Base-by-base conservation (phyloP, 352 stramenopile genomes). In the Pythium oligandrum region DNA sequence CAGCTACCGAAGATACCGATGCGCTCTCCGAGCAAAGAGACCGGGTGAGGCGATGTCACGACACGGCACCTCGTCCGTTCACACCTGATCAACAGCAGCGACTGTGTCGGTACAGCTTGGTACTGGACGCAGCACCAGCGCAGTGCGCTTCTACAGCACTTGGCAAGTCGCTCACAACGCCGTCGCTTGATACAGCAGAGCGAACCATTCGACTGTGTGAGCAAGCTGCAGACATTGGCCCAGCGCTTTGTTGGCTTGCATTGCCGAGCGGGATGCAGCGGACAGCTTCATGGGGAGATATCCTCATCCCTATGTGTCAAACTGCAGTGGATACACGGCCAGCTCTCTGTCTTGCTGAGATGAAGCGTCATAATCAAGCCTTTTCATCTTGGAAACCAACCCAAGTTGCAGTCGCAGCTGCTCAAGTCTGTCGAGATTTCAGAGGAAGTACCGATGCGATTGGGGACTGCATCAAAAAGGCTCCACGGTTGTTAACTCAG, bases 201-300 rank as follows among this genome's bases (percentile, higher is more conserved):
- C 17, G 17, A 26, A 26, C 17, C 17, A 26, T 26, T 26, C 17
- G 17, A 26, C 17, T 26, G 17, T 26, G 17, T 26, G 17, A 26
- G 17, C 17, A 26, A 26, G 30, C 30, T 30, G 48, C 55, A 2
- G 52, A 49, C 38, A 51, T 33, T 35, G 68, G 55, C 9, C 78
- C 73, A 32, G 75, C 65, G n/a, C 53, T 52, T 17, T 86, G 78
- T n/a, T 89, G 78, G 78, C 37, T 64, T 1, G 46, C 55, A 3
- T 48, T 78, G 35, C 55, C 70, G 4, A 40, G 47, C 0, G 55
- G 68, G 55, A 32, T 71, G 37, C 59, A 64, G 6, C 70, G n/a
- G 47, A 49, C 45, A 44, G 55, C 10, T 40, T 52, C 56, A 40
- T 59, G 17, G 59, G 58, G 10, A 52, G 56, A 40, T 3, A 37